Conservation (phyloP, 371 early-diverging fungal species). For the Lichtheimia corymbifera region DNA sequence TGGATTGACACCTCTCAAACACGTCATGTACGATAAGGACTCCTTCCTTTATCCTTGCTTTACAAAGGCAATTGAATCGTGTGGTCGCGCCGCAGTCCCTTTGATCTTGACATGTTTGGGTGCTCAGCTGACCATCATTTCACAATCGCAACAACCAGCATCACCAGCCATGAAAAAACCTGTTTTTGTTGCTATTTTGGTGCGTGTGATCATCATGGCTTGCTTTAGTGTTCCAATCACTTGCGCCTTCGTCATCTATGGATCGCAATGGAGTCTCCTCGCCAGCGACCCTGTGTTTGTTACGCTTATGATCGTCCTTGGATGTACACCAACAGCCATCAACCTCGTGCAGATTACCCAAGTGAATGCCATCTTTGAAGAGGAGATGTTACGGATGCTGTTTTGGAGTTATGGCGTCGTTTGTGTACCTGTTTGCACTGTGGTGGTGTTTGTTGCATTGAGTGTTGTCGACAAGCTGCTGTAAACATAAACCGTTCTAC, state of each 20-base stretch:
- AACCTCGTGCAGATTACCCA: constrained; percentile 60
- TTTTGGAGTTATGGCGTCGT: constrained; percentile 67
- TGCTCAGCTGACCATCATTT: constrained; percentile 54
- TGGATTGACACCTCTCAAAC: constrained; percentile 56
- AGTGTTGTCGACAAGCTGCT: constrained; percentile 27
- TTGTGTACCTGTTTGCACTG: constrained; percentile 52
- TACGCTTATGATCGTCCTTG: constrained; percentile 52
- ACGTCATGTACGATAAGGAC: constrained; percentile 50
- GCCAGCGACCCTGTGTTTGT: constrained; percentile 56
- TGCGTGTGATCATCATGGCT: constrained; percentile 52
- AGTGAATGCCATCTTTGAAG: constrained; percentile 55
- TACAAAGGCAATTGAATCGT: constrained; percentile 62
- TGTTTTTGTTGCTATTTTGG: constrained; percentile 30
- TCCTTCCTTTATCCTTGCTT: constrained; percentile 58
- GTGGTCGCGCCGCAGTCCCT: constrained; percentile 73
- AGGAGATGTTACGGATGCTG: constrained; percentile 57
- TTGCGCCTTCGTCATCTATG: constrained; percentile 36
- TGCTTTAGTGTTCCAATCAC: constrained; percentile 46
- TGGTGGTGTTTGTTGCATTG: constrained; percentile 52
- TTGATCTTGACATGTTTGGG: constrained; percentile 71
- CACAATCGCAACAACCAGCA: constrained; percentile 18
- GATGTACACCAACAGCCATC: constrained; percentile 60
- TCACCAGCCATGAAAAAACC: constrained; percentile 31
- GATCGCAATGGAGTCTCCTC: constrained; percentile 31
- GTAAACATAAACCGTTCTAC: neutral